A percentile compares a stretch with the other conserved stretches of the same genome.
phyloP scores from a whole-genome alignment of 768 basidiomycete species.

The Termitomyces heimii region DNA sequence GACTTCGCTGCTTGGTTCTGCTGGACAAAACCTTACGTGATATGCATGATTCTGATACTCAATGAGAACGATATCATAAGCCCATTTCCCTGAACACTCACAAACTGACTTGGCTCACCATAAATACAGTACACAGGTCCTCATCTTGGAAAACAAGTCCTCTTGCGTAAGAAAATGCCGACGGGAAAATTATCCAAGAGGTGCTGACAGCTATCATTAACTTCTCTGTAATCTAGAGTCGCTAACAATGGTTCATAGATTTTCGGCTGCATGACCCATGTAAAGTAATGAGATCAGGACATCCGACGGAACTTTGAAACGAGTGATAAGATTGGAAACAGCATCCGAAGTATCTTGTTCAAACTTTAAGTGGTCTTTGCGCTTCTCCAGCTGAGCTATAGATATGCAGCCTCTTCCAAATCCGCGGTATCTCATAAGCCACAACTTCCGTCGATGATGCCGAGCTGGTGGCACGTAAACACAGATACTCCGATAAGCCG shows the following conservation, averaged over 20 bases:
- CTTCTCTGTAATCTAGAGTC: background rate
- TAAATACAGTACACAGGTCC: no score
- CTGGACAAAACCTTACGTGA: no score
- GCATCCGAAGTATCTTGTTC: conserved; percentile 27
- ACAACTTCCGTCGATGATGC: conserved; percentile 35
- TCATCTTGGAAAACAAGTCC: no score
- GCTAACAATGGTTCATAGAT: conserved; percentile 19
- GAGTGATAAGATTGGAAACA: conserved; percentile 38
- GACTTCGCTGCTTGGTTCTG: no score
- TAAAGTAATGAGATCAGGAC: conserved; percentile 42
- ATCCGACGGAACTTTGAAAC: conserved; percentile 34
- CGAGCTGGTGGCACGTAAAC: conserved; percentile 25
- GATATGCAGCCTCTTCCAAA: conserved; percentile 38
- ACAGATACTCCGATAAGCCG: conserved; percentile 31
- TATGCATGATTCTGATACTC: no score
- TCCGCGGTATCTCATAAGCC: conserved; percentile 32
- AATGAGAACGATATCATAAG: no score
- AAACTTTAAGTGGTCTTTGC: background rate
- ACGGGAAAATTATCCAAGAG: no score
- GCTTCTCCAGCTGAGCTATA: conserved; percentile 27
- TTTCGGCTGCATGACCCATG: conserved; percentile 32
- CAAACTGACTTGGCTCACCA: no score
- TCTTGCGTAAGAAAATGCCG: no score
- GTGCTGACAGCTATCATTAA: no score
- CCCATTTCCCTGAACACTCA: no score